Evolutionary conservation across 371 early-diverging fungal species (phyloP).

Genomic region (Haplosporangium sp.): DNA sequence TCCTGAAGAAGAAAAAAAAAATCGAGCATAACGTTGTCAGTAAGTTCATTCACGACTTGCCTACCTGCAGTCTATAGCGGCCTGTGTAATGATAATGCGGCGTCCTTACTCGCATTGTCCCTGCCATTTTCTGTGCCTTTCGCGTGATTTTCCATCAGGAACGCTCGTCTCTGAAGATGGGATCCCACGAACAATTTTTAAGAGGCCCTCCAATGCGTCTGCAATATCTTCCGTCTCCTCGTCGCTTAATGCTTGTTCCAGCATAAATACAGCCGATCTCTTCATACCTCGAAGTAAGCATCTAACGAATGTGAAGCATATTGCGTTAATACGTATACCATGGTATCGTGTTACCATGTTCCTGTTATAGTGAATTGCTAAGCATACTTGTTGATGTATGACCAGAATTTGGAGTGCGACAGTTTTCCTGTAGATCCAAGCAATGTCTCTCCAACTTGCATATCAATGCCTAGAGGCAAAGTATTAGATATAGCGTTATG

Average conservation of each 20-base stretch:
- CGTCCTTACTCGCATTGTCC: conserved; percentile 38
- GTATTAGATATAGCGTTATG: too few species aligned
- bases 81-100: neutral
- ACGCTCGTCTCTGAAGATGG: conserved; percentile 21
- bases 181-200: conserved; percentile 26
- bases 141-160: conserved; percentile 9
- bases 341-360: neutral
- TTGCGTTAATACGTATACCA: neutral
- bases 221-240: conserved; percentile 28
- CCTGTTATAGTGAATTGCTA: neutral
- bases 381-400: conserved; percentile 38
- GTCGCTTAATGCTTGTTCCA: conserved; percentile 40
- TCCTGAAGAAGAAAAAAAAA: conserved; percentile 10
- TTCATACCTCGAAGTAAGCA: conserved; percentile 46
- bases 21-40: neutral
- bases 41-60: neutral
- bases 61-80: neutral
- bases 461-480: conserved; percentile 16
- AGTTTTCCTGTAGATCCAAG: conserved; percentile 15
- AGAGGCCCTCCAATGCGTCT: conserved; percentile 28
- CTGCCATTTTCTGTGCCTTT: conserved; percentile 34
- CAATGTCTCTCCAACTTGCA: conserved; percentile 26
- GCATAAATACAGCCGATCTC: conserved; percentile 24
- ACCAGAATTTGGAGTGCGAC: conserved; percentile 42
- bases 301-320: conserved; percentile 5